These are phyloP conservation scores for Carex parvula DNA, from an alignment of 176 grass and related monocot genomes.

Conservation along the genomic window DNA sequence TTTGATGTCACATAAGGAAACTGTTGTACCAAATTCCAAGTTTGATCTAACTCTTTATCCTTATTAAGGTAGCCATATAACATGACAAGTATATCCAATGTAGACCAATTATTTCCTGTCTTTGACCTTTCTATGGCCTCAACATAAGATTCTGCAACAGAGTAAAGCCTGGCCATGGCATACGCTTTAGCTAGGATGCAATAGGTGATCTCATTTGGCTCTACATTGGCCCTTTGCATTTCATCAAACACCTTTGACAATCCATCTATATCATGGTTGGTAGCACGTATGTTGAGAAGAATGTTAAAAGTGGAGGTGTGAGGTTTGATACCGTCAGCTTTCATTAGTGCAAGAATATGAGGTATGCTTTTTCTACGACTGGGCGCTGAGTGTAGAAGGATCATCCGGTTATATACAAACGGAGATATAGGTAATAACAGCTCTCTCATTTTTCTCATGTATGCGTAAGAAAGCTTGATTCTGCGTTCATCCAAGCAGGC, in stretches of 20 bases:
- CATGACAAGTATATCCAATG: conserved; percentile 81
- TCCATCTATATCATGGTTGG: conserved; percentile 80
- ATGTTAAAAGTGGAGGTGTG: conserved; percentile 92
- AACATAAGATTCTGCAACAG: conserved; percentile 66
- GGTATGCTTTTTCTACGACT: conserved; percentile 68
- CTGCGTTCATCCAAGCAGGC: conserved; percentile 53
- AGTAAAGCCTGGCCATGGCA: conserved; percentile 78
- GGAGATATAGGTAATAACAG: conserved; percentile 58
- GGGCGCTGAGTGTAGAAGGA: conserved; percentile 76
- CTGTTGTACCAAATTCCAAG: conserved; percentile 54
- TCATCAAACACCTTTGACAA: conserved; percentile 66
- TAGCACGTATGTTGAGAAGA: conserved; percentile 79
- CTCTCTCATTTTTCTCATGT: conserved; percentile 96
- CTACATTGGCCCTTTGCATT: conserved; percentile 75
- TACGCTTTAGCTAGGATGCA: conserved; percentile 77
- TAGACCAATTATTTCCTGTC: conserved; percentile 85
- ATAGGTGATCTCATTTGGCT: conserved; percentile 92
- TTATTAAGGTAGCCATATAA: conserved; percentile 74
- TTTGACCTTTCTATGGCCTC: conserved; percentile 73
- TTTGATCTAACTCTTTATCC: conserved; percentile 58
- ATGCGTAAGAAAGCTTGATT: conserved; percentile 80
- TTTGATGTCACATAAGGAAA: conserved; percentile 64
- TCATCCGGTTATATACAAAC: conserved; percentile 69
- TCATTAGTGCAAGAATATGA: conserved; percentile 78
- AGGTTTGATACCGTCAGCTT: conserved; percentile 51